Percentiles rank a stretch among this genome's conserved stretches.
Evolutionary conservation across 139 green algal genomes (phyloP).

Genomic region (Eudorina sp.): DNA sequence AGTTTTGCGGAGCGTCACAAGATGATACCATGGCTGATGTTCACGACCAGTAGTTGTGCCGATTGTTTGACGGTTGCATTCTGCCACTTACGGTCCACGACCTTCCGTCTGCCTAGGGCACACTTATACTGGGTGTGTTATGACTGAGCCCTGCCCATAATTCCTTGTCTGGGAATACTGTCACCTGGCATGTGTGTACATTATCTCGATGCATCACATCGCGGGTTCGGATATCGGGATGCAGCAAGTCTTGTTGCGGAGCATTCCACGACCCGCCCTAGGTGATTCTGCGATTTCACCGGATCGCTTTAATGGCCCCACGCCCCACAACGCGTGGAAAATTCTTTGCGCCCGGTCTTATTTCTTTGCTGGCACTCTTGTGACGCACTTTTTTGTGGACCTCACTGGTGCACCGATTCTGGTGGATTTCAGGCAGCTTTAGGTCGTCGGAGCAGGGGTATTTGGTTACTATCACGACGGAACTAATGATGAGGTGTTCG

Average conservation of each 20-base stretch:
- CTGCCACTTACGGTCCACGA: too few species aligned
- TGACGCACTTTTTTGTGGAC: neutral
- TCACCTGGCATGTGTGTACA: neutral
- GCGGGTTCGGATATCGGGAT: slow-evolving; percentile 8
- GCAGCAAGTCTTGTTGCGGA: slow-evolving; percentile 32
- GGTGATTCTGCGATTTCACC: neutral
- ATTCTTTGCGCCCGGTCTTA: neutral
- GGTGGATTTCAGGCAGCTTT: too few species aligned
- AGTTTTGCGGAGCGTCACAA: too few species aligned
- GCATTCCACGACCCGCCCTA: slow-evolving; percentile 9
- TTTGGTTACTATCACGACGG: too few species aligned
- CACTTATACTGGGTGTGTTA: too few species aligned
- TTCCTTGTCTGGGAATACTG: neutral
- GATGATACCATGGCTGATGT: too few species aligned
- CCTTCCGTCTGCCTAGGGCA: too few species aligned
- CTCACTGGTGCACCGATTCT: neutral
- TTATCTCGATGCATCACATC: slow-evolving; percentile 6
- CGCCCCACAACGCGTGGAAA: neutral
- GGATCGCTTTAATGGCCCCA: neutral
- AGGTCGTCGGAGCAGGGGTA: too few species aligned
- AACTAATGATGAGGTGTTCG: too few species aligned
- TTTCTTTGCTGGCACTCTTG: slow-evolving; percentile 19
- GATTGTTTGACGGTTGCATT: too few species aligned
- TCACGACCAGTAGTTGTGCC: too few species aligned
- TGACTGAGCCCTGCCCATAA: neutral